Evolutionary conservation across 2,329 filamentous ascomycete species (phyloP).

Genomic region (Phaeosphaeriaceae sp.): DNA sequence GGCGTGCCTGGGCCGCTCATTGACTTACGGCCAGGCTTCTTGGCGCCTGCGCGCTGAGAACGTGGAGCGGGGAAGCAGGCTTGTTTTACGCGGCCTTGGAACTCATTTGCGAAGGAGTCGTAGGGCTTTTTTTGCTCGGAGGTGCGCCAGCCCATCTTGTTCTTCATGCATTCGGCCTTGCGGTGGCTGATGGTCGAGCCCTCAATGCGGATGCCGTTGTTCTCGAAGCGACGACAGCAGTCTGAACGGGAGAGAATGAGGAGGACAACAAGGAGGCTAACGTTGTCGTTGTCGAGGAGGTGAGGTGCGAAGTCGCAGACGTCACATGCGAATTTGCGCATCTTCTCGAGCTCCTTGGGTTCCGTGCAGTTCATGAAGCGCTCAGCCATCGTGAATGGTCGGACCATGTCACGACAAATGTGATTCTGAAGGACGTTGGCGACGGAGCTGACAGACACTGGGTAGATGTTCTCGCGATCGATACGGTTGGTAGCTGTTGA

Average conservation of each 20-base stretch:
- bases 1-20: constrained; percentile 16
- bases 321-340: constrained; percentile 44
- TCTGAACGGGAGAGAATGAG: constrained; percentile 46
- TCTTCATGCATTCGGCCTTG: constrained; percentile 48
- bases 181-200: constrained; percentile 48
- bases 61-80: constrained; percentile 39
- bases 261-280: constrained; percentile 44
- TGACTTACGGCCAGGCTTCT: constrained; percentile 26
- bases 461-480: constrained; percentile 43
- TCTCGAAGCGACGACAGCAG: constrained; percentile 43
- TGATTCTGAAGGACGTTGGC: constrained; percentile 42
- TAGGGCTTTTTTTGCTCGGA: constrained; percentile 44
- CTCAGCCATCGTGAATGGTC: constrained; percentile 43
- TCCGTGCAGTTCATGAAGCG: constrained; percentile 43
- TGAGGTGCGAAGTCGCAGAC: constrained; percentile 48
- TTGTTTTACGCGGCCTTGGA: constrained; percentile 46
- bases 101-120: constrained; percentile 42
- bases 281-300: constrained; percentile 48
- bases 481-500: constrained; percentile 45
- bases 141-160: constrained; percentile 44
- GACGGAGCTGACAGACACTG: constrained; percentile 43
- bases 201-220: constrained; percentile 48
- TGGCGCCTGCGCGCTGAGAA: constrained; percentile 24
- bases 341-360: constrained; percentile 37
- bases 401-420: constrained; percentile 45